Evolutionary conservation across 371 early-diverging fungal genomes (phyloP).

Genomic region (Mortierella sp.): DNA sequence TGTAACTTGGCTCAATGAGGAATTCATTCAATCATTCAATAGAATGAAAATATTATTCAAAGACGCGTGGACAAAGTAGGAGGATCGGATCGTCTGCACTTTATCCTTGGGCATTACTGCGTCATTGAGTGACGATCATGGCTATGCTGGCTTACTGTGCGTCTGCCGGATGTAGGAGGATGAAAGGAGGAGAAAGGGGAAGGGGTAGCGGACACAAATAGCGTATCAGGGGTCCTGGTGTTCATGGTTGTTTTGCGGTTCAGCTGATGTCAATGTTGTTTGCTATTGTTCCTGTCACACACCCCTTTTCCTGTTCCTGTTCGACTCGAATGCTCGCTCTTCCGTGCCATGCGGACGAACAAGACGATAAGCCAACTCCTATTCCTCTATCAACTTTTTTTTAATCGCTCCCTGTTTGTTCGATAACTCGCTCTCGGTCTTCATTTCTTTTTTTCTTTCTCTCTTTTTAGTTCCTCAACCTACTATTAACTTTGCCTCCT

Average conservation of each 20-base stretch:
- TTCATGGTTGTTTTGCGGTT: background rate
- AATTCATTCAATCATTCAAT: too few relatives aligned
- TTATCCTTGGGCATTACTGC: background rate
- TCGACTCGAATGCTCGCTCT: background rate
- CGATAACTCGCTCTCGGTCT: background rate
- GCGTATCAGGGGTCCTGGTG: too few relatives aligned
- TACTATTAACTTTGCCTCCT: background rate
- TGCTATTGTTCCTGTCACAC: slow-evolving; percentile 8
- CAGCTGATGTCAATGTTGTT: slow-evolving; percentile 17
- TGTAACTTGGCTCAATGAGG: too few relatives aligned
- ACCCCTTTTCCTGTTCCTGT: background rate
- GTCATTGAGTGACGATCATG: background rate
- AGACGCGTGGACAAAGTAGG: background rate
- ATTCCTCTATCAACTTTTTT: background rate
- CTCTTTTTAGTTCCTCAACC: slow-evolving; percentile 4
- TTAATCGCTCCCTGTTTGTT: background rate
- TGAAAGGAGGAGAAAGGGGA: background rate
- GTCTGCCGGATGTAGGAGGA: too few relatives aligned
- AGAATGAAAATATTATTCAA: background rate
- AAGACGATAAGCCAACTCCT: background rate
- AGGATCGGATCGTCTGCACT: background rate
- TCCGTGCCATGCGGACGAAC: background rate
- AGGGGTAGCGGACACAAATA: background rate
- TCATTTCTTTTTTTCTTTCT: background rate
- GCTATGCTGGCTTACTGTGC: background rate